phyloP scores from a whole-genome alignment of 202 grass and related monocot species.

The Zoysia matrella region DNA sequence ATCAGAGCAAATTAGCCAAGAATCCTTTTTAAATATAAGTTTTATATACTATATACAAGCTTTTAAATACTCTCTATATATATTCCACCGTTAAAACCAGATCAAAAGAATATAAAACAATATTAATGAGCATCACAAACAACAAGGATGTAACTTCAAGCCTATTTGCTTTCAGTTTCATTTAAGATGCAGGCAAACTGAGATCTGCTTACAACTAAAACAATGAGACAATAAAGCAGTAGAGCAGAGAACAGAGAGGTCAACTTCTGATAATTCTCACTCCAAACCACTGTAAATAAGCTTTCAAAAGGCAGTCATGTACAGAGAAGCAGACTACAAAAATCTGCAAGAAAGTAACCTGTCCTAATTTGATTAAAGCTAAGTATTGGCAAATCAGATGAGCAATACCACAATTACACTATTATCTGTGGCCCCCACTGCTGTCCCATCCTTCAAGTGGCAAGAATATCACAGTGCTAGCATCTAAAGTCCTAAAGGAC shows the following conservation, averaged over 20 bases:
- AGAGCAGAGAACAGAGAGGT: neutral
- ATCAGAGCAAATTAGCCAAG: slow-evolving; percentile 22
- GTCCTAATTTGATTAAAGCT: neutral
- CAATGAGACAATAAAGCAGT: neutral
- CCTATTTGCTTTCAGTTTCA: slow-evolving; percentile 20
- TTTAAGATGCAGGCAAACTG: slow-evolving; percentile 3
- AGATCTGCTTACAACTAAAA: slow-evolving; percentile 3
- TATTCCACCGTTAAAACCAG: neutral
- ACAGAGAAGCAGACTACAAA: neutral
- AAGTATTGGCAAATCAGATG: neutral
- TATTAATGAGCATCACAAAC: slow-evolving; percentile 10
- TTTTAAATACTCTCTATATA: neutral
- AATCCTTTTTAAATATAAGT: neutral
- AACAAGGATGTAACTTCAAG: slow-evolving; percentile 9
- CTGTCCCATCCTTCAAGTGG: slow-evolving; percentile 29
- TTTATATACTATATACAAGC: neutral
- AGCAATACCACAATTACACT: slow-evolving; percentile 2
- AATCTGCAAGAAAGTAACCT: slow-evolving; percentile 3
- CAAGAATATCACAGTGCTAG: slow-evolving; percentile 1
- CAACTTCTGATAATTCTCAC: neutral
- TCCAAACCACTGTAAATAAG: neutral
- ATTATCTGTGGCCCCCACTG: neutral
- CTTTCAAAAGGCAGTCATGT: neutral
- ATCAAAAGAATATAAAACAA: slow-evolving; percentile 28
- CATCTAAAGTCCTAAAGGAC: slow-evolving; percentile 21